phyloP scores from a whole-genome alignment of 768 basidiomycete genomes.

The Suillus hirtellus region DNA sequence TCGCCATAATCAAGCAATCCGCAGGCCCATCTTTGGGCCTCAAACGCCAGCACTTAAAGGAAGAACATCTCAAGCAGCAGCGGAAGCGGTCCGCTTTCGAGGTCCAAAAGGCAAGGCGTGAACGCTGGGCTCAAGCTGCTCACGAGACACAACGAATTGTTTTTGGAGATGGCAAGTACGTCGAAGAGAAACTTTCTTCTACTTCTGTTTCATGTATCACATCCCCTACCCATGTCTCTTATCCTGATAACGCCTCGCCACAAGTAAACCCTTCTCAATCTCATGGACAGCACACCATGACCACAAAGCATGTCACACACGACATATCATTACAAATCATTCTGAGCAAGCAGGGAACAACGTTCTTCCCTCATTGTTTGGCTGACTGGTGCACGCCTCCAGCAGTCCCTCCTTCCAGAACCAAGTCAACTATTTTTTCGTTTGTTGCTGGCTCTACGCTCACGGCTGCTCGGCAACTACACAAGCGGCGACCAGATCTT shows the following conservation, averaged over 20 bases:
- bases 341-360: constrained; percentile 38
- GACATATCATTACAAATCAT: constrained; percentile 38
- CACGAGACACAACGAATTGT: constrained; percentile 39
- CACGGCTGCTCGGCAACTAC: constrained; percentile 32
- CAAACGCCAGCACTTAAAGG: constrained; percentile 24
- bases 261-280: constrained; percentile 8
- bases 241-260: background rate
- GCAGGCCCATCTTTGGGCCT: constrained; percentile 14
- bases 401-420: constrained; percentile 3
- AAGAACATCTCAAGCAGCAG: constrained; percentile 23
- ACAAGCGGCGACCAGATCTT: constrained; percentile 16
- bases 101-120: constrained; percentile 27
- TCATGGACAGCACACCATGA: constrained; percentile 2
- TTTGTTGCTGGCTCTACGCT: constrained; percentile 35
- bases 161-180: constrained; percentile 43
- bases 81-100: constrained; percentile 23
- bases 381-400: constrained; percentile 34
- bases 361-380: constrained; percentile 43
- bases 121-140: constrained; percentile 35
- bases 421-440: constrained; percentile 24
- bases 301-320: constrained; percentile 22
- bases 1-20: constrained; percentile 29
- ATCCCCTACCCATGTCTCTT: constrained; percentile 14
- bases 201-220: constrained; percentile 8
- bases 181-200: constrained; percentile 27